A percentile compares a stretch with the other conserved stretches of the same genome.
These are phyloP conservation scores for Fonsecaea pugnacius DNA, from an alignment of 2,329 filamentous ascomycete genomes.

Conservation along the genomic window DNA sequence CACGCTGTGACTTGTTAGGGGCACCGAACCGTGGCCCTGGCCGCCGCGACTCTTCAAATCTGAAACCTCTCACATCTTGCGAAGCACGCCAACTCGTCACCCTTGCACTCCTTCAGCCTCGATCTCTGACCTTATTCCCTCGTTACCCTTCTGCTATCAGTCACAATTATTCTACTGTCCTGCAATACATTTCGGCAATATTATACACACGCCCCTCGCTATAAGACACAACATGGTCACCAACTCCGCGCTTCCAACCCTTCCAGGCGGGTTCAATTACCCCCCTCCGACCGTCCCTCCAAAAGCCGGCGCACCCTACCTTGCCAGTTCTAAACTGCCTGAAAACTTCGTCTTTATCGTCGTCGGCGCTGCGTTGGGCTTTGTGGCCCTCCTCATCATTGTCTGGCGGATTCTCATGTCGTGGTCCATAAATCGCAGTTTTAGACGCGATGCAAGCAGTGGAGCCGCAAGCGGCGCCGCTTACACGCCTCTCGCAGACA, in stretches of 20 bases:
- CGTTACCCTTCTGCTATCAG: background rate
- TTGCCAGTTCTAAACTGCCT: constrained; percentile 82
- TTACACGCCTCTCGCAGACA: constrained; percentile 63
- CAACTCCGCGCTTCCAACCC: constrained; percentile 53
- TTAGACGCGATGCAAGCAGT: constrained; percentile 74
- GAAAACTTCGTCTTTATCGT: constrained; percentile 96
- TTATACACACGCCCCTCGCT: constrained; percentile 1
- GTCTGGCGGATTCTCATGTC: constrained; percentile 86
- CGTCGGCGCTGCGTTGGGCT: constrained; percentile 84
- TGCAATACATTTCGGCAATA: constrained; percentile 14
- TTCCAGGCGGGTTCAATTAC: constrained; percentile 64
- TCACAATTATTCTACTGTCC: background rate
- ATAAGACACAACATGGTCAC: constrained; percentile 26
- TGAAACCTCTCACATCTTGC: constrained; percentile 16
- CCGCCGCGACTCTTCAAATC: constrained; percentile 3
- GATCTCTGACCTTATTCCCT: constrained; percentile 1
- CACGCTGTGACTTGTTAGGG: background rate
- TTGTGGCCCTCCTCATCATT: constrained; percentile 79
- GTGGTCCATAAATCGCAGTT: constrained; percentile 88
- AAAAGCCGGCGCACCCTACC: constrained; percentile 83
- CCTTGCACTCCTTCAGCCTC: constrained; percentile 19
- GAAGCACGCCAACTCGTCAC: constrained; percentile 10
- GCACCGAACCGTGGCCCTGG: background rate
- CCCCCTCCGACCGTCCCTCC: constrained; percentile 79
- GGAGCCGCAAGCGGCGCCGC: constrained; percentile 71